phyloP scores from a whole-genome alignment of 768 basidiomycete genomes.

The Lyophyllum semitale region DNA sequence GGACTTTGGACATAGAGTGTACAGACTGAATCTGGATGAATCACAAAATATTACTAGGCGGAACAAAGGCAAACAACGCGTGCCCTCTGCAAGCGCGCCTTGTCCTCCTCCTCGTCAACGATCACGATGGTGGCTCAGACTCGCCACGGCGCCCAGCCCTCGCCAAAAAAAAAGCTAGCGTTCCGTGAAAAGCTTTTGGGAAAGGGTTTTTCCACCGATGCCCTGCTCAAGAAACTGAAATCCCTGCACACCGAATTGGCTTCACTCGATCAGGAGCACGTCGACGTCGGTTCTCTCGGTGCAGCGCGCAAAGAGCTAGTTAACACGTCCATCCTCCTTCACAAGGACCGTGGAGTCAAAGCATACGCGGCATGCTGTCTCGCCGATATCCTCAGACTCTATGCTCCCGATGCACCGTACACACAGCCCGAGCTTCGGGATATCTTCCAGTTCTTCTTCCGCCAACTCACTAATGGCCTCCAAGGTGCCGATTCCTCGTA shows the following conservation, averaged over 20 bases:
- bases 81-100: conserved; percentile 21
- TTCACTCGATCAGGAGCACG: conserved; percentile 83
- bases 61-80: conserved; percentile 48
- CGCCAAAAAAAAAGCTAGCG: conserved; percentile 60
- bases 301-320: conserved; percentile 79
- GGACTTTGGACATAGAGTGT: conserved; percentile 38
- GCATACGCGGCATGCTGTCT: conserved; percentile 94
- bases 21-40: conserved; percentile 3
- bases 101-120: conserved; percentile 6
- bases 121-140: conserved; percentile 73
- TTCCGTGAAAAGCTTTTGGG: conserved; percentile 85
- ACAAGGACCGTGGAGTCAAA: conserved; percentile 96
- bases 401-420: conserved; percentile 97
- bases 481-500: conserved; percentile 80
- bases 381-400: conserved; percentile 89
- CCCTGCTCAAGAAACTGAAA: conserved; percentile 84
- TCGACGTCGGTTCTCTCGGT: conserved; percentile 74
- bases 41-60: conserved; percentile 5
- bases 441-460: conserved; percentile 96
- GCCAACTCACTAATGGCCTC: conserved; percentile 76
- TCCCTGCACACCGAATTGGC: conserved; percentile 75
- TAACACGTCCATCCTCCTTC: conserved; percentile 76
- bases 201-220: conserved; percentile 78
- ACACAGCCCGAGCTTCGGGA: conserved; percentile 86
- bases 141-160: conserved; percentile 52